Conservation (phyloP, 1,139 yeast species). For the Yamadazyma friedrichii region DNA sequence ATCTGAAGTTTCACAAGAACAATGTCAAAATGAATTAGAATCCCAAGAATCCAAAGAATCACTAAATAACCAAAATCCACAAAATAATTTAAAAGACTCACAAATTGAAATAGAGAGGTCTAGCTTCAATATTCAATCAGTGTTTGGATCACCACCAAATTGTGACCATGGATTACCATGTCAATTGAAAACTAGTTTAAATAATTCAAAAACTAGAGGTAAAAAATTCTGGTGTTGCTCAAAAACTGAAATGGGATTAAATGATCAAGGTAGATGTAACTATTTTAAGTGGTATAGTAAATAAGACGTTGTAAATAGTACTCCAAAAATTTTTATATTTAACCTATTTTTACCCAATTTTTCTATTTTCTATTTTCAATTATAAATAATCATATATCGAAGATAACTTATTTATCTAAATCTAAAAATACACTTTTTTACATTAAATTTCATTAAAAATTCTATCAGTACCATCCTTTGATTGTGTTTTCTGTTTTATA, state of each 20-base stretch:
- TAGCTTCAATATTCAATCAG: slow-evolving; percentile 6
- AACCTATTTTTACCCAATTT: not conserved
- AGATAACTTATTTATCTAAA: not conserved
- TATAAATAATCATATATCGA: not conserved
- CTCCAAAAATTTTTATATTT: slow-evolving; percentile 2
- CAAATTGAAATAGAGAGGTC: not conserved
- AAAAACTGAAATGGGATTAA: slow-evolving; percentile 17
- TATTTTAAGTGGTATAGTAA: slow-evolving; percentile 35
- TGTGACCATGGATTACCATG: slow-evolving; percentile 55
- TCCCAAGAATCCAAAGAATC: not conserved
- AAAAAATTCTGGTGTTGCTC: slow-evolving; percentile 62
- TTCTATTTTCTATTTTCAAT: not conserved
- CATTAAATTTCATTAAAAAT: slow-evolving; percentile 5
- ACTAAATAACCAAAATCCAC: not conserved
- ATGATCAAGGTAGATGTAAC: slow-evolving; percentile 24
- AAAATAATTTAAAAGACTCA: not conserved
- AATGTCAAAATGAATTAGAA: not conserved
- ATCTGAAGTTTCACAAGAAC: not conserved
- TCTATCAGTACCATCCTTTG: not conserved
- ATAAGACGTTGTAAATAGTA: too few relatives aligned
- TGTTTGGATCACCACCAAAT: slow-evolving; percentile 41
- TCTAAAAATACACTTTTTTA: slow-evolving; percentile 6
- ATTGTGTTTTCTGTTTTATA: not conserved
- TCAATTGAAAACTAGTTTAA: slow-evolving; percentile 47
- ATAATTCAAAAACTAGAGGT: slow-evolving; percentile 46